A percentile compares a stretch with the other conserved stretches of the same genome.
Evolutionary conservation across 345 rosid species (phyloP).

Genomic region (Camelina sativa): DNA sequence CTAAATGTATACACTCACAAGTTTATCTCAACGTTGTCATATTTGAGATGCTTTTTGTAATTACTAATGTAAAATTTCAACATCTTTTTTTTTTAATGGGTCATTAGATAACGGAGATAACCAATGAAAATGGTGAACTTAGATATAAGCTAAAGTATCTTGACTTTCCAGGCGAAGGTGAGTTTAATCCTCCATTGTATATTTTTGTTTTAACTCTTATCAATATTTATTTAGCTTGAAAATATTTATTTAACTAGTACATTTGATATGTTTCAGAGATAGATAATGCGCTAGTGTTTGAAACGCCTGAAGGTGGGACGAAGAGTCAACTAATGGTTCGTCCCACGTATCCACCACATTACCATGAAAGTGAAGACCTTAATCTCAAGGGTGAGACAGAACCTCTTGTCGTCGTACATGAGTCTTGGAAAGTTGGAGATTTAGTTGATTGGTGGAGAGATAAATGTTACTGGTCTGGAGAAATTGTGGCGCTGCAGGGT

Average conservation of each 20-base stretch:
- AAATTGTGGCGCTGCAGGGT: neutral
- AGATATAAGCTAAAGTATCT: constrained; percentile 15
- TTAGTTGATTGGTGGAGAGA: constrained; percentile 35
- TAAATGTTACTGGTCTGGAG: constrained; percentile 27
- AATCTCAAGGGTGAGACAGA: constrained; percentile 2
- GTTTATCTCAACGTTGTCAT: neutral
- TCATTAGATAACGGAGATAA: constrained; percentile 1
- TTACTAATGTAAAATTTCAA: neutral
- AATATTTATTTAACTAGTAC: neutral
- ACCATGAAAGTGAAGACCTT: constrained; percentile 2
- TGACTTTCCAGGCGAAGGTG: constrained; percentile 2
- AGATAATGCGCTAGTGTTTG: constrained; percentile 24
- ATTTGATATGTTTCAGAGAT: neutral
- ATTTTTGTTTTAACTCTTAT: neutral
- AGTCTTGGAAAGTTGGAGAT: constrained; percentile 36
- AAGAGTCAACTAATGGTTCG: constrained; percentile 26
- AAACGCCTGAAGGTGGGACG: neutral
- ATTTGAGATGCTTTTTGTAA: neutral
- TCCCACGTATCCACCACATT: constrained; percentile 31
- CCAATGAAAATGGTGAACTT: neutral
- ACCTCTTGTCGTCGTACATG: constrained; percentile 21
- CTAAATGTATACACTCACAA: no score
- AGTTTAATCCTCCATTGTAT: neutral
- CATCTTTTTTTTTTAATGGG: neutral
- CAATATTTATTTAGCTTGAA: neutral